Conservation (phyloP, 108 stramenopile species). For the Poteriospumella lacustris region DNA sequence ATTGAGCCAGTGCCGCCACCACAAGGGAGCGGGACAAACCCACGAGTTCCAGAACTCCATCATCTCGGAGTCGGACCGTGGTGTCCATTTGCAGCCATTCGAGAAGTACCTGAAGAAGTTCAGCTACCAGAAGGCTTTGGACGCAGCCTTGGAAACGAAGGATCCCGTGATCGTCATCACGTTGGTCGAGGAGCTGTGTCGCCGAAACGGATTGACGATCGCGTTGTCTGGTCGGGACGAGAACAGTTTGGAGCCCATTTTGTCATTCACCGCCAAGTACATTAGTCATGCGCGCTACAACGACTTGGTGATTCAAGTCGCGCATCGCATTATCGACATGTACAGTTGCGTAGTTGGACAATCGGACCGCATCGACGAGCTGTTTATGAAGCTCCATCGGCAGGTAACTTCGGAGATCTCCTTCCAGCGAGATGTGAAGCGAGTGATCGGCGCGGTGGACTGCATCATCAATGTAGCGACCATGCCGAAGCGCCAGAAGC, state of each 20-base stretch:
- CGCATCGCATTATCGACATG: constrained; percentile 50
- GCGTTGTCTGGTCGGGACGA: constrained; percentile 77
- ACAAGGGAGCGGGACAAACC: constrained; percentile 13
- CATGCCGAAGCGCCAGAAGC: no score
- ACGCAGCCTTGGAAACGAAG: constrained; percentile 65
- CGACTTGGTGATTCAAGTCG: constrained; percentile 63
- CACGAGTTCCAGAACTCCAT: background rate
- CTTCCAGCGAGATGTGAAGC: constrained; percentile 57
- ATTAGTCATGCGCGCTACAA: constrained; percentile 67
- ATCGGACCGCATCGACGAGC: constrained; percentile 70
- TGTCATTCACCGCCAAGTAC: constrained; percentile 71
- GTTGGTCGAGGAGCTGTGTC: constrained; percentile 75
- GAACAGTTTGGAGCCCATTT: constrained; percentile 69
- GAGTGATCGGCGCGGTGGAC: constrained; percentile 70
- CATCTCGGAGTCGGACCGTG: background rate
- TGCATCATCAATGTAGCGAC: constrained; percentile 60
- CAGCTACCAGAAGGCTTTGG: constrained; percentile 78
- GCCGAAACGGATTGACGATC: constrained; percentile 64
- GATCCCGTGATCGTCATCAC: constrained; percentile 65
- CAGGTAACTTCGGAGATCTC: constrained; percentile 63
- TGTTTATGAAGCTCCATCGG: constrained; percentile 68
- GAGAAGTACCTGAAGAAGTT: constrained; percentile 70
- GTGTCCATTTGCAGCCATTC: constrained; percentile 59
- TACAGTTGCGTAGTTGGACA: constrained; percentile 62
- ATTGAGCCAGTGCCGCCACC: background rate